phyloP scores from a whole-genome alignment of 2,329 filamentous ascomycete species.

The Tolypocladium amazonense region DNA sequence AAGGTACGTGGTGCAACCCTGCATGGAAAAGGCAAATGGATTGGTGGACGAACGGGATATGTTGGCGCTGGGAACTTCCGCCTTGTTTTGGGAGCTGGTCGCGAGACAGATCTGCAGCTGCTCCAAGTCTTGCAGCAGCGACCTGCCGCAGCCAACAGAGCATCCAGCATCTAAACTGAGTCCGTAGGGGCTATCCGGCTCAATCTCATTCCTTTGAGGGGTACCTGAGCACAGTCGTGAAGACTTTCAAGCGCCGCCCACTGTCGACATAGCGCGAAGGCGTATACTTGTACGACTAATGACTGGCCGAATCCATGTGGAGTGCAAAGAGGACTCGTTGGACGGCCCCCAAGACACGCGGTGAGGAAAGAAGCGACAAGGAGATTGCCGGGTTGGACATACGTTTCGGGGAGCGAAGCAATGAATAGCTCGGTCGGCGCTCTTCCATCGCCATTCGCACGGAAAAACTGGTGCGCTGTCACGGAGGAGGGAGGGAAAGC shows the following conservation, averaged over 20 bases:
- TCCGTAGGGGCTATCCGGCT: background rate
- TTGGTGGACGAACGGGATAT: background rate
- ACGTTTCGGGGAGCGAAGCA: background rate
- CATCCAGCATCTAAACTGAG: background rate
- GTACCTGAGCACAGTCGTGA: background rate
- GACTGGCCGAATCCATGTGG: background rate
- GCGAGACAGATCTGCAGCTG: constrained; percentile 1
- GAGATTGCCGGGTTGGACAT: background rate
- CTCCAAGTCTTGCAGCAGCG: background rate
- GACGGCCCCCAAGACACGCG: background rate
- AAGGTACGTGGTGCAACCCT: background rate
- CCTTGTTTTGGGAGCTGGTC: background rate
- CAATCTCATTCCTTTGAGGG: background rate
- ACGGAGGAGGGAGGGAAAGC: background rate
- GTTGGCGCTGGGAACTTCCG: background rate
- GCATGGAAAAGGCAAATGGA: background rate
- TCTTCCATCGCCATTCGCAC: background rate
- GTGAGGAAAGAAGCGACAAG: background rate
- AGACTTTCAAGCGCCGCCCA: background rate
- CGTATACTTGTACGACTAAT: background rate
- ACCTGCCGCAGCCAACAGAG: background rate
- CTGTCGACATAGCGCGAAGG: background rate
- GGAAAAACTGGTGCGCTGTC: background rate
- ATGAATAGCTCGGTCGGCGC: background rate
- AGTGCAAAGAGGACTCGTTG: background rate